Evolutionary conservation across 1,139 yeast genomes (phyloP).

Genomic region (Saccharomyces hybrid): DNA sequence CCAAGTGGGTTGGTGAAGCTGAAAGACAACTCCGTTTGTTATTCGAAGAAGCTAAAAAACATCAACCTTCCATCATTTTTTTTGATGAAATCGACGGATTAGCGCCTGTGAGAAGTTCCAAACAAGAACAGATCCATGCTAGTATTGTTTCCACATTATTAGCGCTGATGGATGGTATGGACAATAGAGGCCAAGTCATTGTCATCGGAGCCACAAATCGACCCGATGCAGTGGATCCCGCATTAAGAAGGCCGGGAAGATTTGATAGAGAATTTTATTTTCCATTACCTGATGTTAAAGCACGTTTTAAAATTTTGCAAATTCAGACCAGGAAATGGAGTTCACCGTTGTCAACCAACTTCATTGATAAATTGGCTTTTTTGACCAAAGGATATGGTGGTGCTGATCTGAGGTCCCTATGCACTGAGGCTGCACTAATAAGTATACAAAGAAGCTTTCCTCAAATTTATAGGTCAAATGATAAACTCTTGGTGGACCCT

Average conservation of each 20-base stretch:
- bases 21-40: constrained; percentile 84
- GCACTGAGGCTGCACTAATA: constrained; percentile 91
- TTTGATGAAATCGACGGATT: constrained; percentile 97
- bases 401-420: constrained; percentile 88
- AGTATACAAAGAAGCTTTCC: constrained; percentile 91
- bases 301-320: constrained; percentile 67
- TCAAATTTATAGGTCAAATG: constrained; percentile 74
- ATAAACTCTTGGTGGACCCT: constrained; percentile 69
- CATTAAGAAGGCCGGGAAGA: constrained; percentile 93
- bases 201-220: constrained; percentile 97
- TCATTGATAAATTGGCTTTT: constrained; percentile 61
- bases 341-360: constrained; percentile 53
- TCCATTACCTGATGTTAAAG: constrained; percentile 79
- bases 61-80: constrained; percentile 91
- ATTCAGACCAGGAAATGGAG: constrained; percentile 90
- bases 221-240: constrained; percentile 97
- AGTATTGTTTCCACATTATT: constrained; percentile 89
- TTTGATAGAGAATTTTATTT: constrained; percentile 95
- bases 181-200: constrained; percentile 90
- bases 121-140: constrained; percentile 97
- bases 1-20: constrained; percentile 99
- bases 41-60: constrained; percentile 92
- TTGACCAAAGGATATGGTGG: constrained; percentile 97
- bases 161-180: constrained; percentile 99
- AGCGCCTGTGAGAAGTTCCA: constrained; percentile 94